Base-by-base conservation (phyloP, 1,284 basidiomycete genomes). In the Rhodotorula sp. region DNA sequence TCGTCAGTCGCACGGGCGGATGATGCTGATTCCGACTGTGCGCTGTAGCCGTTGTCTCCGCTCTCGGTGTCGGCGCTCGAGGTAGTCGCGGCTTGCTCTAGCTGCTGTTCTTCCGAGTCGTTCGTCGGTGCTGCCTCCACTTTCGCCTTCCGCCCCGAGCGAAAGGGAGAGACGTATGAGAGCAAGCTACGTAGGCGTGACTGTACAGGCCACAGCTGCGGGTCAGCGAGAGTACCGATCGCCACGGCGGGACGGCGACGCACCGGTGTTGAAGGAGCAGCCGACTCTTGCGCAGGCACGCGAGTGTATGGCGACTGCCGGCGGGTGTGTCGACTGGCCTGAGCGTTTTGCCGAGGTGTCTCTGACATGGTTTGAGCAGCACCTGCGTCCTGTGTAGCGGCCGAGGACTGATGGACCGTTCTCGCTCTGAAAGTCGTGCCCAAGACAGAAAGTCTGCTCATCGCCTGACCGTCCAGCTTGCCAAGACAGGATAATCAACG, bases 11-110 rank as follows among this genome's bases (percentile, higher is more conserved):
- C 38, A 12, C 38, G 38, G 38, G 50, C 72, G 57, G 50, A 71
- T 69, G 69, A 47, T 70, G 73, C 52, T 75, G 71, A 71, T 71
- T 71, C 10, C 73, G 58, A 21, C 21, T 71, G 26, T 12, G 74
- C 48, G 6, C 65, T 73, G 47, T 73, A 43, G 3, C 62, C 59
- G 28, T 73, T 67, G 45, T 73, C 71, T 15, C 69, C 71, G 19
- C 69, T 52, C 21, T 70, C 64, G 14, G 67, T 67, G 57, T 72
- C 71, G 16, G 62, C 62, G 38, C 23, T 18, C 38, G 28, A 15
- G 10, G 26, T 21, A 28, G 18, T 23, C 34, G 55, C 43, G 48
- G 56, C 50, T 47, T 34, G 58, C 5, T 61, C 50, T 21, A 34
- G 52, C 15, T 54, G 57, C 34, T 8, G 8, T 38, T 47, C 31